Base-by-base conservation (phyloP, 2,329 filamentous ascomycete genomes). In the Colletotrichum australisinense region DNA sequence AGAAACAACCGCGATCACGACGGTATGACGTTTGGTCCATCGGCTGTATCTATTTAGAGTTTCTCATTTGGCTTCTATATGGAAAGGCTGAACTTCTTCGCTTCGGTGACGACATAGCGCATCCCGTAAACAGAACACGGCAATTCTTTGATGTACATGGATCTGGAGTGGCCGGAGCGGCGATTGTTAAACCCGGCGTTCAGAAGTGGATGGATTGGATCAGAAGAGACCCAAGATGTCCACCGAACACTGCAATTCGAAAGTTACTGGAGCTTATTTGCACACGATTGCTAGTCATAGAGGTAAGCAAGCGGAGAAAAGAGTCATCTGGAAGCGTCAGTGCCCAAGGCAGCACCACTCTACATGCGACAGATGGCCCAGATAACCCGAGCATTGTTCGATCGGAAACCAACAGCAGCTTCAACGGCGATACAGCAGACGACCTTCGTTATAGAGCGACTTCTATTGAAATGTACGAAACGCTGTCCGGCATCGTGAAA, bases 21-120 rank as follows among this genome's bases (percentile, higher is more conserved):
- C 70, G 70, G 0, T 82, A 80, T 14, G 80, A 82, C 7, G 74
- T 77, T 4, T 82, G 80, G 80, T 80, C 79, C 0, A 75, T 81
- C 60, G 80, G 80, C 0, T 81, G 79, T 30, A 77, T 82, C 7
- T 75, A 76, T 0, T 68, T 82, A 1, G 80, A 82, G 62, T 78
- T 77, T 1, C 24, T 78, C 2, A 75, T 80, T 5, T 82, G 80
- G 80, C 49, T 81, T 0, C 65, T 81, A 0, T 77, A 77, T 1
- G 79, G 79, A 28, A 66, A 52, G 8, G 28, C 16, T 9, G n/a
- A 59, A 46, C 46, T 71, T 3, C 5, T n/a, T 16, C 57, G 57
- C 7, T 67, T 67, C 30, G 57, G 46, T 1, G 22, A 53, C 1
- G 65, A 67, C 2, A 67, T 67, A n/a, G 3, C 9, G 3, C 53